Conservation (phyloP, 2,329 filamentous ascomycete genomes). For the Dothistroma pini region DNA sequence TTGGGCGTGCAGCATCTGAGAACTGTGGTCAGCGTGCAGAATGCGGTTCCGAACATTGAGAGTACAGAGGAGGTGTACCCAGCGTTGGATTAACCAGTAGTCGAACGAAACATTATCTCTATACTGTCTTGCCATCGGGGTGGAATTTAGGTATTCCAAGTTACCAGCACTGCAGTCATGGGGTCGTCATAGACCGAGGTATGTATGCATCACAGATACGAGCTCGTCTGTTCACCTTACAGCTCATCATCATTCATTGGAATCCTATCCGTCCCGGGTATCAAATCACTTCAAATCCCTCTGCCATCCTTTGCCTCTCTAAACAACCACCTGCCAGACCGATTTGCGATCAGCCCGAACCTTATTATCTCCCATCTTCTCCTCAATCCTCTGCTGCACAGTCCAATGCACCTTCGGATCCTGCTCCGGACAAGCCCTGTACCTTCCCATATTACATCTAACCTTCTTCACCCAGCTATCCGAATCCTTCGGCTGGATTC, state of each 20-base stretch:
- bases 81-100: background rate
- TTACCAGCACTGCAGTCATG: too few relatives aligned
- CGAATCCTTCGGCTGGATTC: slow-evolving; percentile 31
- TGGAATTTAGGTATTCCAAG: too few relatives aligned
- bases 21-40: slow-evolving; percentile 15
- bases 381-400: slow-evolving; percentile 37
- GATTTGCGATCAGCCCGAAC: background rate
- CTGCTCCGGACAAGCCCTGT: slow-evolving; percentile 37
- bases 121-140: too few relatives aligned
- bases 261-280: background rate
- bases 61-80: slow-evolving; percentile 3
- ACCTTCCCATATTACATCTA: slow-evolving; percentile 39
- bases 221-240: too few relatives aligned
- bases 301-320: background rate
- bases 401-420: slow-evolving; percentile 46
- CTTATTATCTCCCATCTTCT: background rate
- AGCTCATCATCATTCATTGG: background rate
- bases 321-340: background rate
- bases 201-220: too few relatives aligned
- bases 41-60: slow-evolving; percentile 1
- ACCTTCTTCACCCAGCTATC: slow-evolving; percentile 40
- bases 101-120: too few relatives aligned
- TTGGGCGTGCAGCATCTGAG: slow-evolving; percentile 13
- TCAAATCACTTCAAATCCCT: background rate
- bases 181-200: too few relatives aligned